Base-by-base conservation (phyloP, 371 early-diverging fungal genomes). In the Conidiobolus incongruus region DNA sequence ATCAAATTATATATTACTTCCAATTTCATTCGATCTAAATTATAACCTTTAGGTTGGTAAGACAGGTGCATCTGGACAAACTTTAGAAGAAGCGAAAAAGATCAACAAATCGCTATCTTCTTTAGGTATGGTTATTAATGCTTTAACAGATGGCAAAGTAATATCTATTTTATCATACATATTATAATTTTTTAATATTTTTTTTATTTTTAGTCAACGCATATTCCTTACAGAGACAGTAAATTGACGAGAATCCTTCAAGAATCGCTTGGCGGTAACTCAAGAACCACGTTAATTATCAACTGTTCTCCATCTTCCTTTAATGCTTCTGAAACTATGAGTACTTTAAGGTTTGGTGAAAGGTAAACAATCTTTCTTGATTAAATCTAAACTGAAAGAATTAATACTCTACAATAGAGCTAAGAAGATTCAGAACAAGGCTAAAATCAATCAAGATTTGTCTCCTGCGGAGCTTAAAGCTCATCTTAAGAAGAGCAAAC, bases 81-180 rank as follows among this genome's bases (percentile, higher is more conserved):
- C 98, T 6, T 60, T 99, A 26, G 95, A 97, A 67, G 99, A 99
- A 60, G 97, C 99, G 47, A 94, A 95, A 60, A 93, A 91, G 61
- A 99, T 99, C 63, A 99, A 99, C 70, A 94, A 87, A 63, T 94
- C 94, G 0, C 67, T 99, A 11, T 83, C 90, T 1, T 85, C 93
- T 0, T 68, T 99, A 13, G 98, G 98, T 38, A 98, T 91, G 85
- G 98, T 98, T 48, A 98, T 99, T 56, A 91, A 90, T 54, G 78
- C 94, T 16, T 66, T 99, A 45, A 86, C 88, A 2, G 85, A 84
- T 46, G 84, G 83, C 53, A 79, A 86, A 62, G 82, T 79, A 63
- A 47, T 37, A n/a, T 21, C 17, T 15, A 15, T 7, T 16, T 13
- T 26, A 11, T 23, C 31, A 30, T 13, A 26, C 17, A 30, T 48